Base-by-base conservation (phyloP, 495 filamentous ascomycete genomes). In the Aspergillus cristatus region DNA sequence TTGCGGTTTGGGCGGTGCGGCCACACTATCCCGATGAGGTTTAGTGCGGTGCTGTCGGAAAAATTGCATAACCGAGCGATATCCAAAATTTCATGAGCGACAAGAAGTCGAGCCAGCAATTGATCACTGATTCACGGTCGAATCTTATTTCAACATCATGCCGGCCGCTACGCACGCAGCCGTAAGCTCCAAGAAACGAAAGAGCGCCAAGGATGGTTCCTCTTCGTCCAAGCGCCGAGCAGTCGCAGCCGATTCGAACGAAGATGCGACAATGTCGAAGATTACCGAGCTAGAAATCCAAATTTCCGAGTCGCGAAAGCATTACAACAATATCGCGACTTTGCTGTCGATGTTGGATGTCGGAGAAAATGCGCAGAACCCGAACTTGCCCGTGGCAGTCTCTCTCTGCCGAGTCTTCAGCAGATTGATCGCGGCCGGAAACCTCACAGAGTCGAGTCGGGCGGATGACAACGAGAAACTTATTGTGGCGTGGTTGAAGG, bases 311-410 rank as follows among this genome's bases (percentile, higher is more conserved):
- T 93, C 86, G 17, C 81, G 79, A 41, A 84, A 84, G 55, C 71
- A 94, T 57, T 95, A 91, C 70, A 96, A 98, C 66, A 87, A 91
- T 48, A 93, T 96, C 50, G 78, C 79, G 7, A 78, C 67, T 1
- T 60, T 97, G 28, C 66, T 93, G 25, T 68, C 70, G 7, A 65
- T 78, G 45, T 65, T 79, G 7, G 65, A 74, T 56, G 56, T 63
- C 15, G 58, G 73, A 13, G 57, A 67, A 0, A 25, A 54, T 7
- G 50, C 55, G 10, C 57, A 62, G 16, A 60, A 63, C 7, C 64
- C 64, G 2, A 61, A 70, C 43, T 50, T 82, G 7, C 64, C 78
- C 14, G 84, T 86, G 0, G 75, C 81, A 0, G 81, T 94, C 13
- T 76, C 87, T 1, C 67, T 97, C 18, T 97, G 88, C 54, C 78